Evolutionary conservation across 2,329 filamentous ascomycete genomes (phyloP), one percentile per base, ranked within the genome.

Genomic region (Pseudogymnoascus sp.): DNA sequence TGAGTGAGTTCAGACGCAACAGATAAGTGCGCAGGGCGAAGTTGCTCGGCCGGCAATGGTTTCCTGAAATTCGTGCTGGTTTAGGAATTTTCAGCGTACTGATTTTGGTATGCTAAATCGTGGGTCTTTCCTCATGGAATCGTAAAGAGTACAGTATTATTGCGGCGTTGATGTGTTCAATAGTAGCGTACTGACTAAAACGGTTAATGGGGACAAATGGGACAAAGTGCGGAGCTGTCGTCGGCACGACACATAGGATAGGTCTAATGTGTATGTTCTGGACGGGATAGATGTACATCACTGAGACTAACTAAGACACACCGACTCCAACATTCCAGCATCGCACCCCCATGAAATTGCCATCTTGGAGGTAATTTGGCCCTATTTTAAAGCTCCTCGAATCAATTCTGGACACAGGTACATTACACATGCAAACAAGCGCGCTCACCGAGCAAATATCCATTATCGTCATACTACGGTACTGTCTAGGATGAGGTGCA

Each of bases 331-430:
- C 69, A 68, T n/a, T 60, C 54, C 43, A 25, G 64, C 62, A 47
- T 66, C 64, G 57, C 67, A 54, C 25, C 11, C 28, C n/a, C 16
- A 54, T 54, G 16, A 54, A 54, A 54, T 34, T 54, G 20, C 47
- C 70, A 90, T 76, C 43, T 25, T 81, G 73, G 4, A 74, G n/a
- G n/a, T n/a, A n/a, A n/a, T n/a, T n/a, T n/a, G n/a, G n/a, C n/a
- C 22, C 22, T 72, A 67, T 79, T 83, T 69, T 86, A 82, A 1
- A 85, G 73, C 66, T 86, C 83, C 20, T 83, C 81, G 4, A 87
- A 74, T 35, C 82, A 79, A 28, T 79, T 80, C 70, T 91, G 28
- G 47, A 54, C 47, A 54, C 47, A 54, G 47, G 47, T 54, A 54
- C 47, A 54, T 54, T 32, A 54, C 47, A 54, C 47, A 54, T 54